A percentile compares a stretch with the other conserved stretches of the same genome.
phyloP scores from a whole-genome alignment of 2,329 filamentous ascomycete genomes.

The Nigrospora osmanthi region DNA sequence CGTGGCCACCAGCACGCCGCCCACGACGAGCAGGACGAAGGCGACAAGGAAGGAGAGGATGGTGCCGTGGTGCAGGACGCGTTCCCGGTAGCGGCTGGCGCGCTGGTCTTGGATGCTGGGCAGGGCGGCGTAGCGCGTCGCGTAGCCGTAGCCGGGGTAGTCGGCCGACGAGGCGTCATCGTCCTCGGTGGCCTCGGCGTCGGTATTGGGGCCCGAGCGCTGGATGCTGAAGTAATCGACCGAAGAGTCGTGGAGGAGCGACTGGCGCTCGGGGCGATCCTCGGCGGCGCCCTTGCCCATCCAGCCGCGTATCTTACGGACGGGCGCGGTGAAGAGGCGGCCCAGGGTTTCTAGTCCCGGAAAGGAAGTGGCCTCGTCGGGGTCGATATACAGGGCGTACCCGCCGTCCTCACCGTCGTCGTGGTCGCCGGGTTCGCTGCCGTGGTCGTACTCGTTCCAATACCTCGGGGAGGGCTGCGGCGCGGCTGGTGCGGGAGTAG shows the following conservation, averaged over 20 bases:
- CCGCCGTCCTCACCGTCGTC: conserved; percentile 27
- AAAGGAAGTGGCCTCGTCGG: conserved; percentile 51
- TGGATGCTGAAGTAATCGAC: conserved; percentile 20
- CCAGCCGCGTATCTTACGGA: conserved; percentile 35
- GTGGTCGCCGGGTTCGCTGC: conserved; percentile 57
- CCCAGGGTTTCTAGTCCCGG: conserved; percentile 57
- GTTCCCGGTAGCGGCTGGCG: conserved; percentile 41
- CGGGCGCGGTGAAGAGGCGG: conserved; percentile 38
- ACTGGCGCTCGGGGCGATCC: conserved; percentile 12
- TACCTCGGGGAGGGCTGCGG: conserved; percentile 22
- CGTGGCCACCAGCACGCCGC: conserved; percentile 57
- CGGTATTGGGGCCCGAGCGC: conserved; percentile 7
- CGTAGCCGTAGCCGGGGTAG: conserved; percentile 40
- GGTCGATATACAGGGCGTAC: conserved; percentile 70
- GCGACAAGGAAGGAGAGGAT: conserved; percentile 49
- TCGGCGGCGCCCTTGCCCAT: not conserved
- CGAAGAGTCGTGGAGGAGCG: conserved; percentile 13
- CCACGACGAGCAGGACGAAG: conserved; percentile 55
- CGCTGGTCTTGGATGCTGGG: conserved; percentile 45
- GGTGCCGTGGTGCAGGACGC: conserved; percentile 45
- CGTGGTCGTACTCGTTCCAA: conserved; percentile 84
- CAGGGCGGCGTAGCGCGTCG: conserved; percentile 43
- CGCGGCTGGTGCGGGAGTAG: conserved; percentile 7
- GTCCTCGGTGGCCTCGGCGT: conserved; percentile 27
- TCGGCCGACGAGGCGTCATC: conserved; percentile 47